Base-by-base conservation (phyloP, 106 monocot genomes). In the Dendrobium officinale region DNA sequence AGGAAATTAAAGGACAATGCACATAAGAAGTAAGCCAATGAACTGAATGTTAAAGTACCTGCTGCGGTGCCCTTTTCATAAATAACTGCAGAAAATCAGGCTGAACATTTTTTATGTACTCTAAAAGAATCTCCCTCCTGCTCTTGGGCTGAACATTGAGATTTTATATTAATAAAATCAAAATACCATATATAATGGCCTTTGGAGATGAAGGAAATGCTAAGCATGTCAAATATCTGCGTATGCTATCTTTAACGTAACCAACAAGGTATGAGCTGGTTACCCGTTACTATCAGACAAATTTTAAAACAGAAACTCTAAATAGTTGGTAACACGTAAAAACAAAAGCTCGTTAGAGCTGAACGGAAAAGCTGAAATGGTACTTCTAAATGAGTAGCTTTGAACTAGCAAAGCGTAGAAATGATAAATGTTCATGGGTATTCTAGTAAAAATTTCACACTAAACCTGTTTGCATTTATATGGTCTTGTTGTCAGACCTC, bases 71-170 rank as follows among this genome's bases (percentile, higher is more conserved):
- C 70, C 91, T 89, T 80, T 98, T 88, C 33, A 90, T 37, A 78
- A 98, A 98, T 78, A 98, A 80, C 55, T 95, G 92, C 94, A 95
- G 86, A 84, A 98, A 91, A 77, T 95, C 97, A 45, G 97, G 94
- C 55, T 98, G 86, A 61, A 98, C 91, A 87, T 88, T 95, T 81
- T 77, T 98, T 17, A 98, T 94, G 77, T 95, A 98, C 55, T 98
- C 94, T 74, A 98, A 81, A 64, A 95, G 97, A 80, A 95, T 88
- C 7, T 98, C 94, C 81, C 89, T 90, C 83, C 92, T 88, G 81
- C 75, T 87, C 66, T 91, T 95, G 9, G 91, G 89, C 95, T 93
- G 88, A 76, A 43, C 15, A 76, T 24, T 49, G 15, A 49, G n/a
- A 37, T 70, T n/a, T n/a, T n/a, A n/a, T n/a, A n/a, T n/a, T 29